phyloP scores from a whole-genome alignment of 768 basidiomycete species.

The Suillus paluster region DNA sequence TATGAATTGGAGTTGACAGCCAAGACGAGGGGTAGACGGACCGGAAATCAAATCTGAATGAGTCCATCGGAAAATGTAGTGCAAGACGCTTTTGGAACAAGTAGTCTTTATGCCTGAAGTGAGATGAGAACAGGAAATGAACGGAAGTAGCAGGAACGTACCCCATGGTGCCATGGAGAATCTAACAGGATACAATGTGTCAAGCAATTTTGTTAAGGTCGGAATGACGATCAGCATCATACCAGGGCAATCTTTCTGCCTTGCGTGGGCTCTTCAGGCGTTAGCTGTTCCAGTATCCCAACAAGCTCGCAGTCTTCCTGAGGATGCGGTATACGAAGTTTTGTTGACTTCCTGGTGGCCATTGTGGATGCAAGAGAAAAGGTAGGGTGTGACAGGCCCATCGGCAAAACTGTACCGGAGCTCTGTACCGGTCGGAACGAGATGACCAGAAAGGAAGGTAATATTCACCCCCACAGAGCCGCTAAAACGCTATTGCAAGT shows the following conservation, averaged over 20 bases:
- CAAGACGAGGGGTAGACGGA: slow-evolving; percentile 37
- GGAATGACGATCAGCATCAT: slow-evolving; percentile 28
- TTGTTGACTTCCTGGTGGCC: slow-evolving; percentile 45
- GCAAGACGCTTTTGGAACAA: slow-evolving; percentile 79
- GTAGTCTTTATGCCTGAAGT: slow-evolving; percentile 80
- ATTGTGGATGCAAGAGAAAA: slow-evolving; percentile 20
- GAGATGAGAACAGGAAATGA: background rate
- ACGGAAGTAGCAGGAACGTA: slow-evolving; percentile 35
- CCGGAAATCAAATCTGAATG: slow-evolving; percentile 89
- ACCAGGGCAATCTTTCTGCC: slow-evolving; percentile 72
- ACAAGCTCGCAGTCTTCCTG: slow-evolving; percentile 50
- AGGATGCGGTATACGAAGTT: slow-evolving; percentile 56
- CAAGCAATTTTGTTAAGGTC: slow-evolving; percentile 13
- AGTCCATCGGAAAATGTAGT: slow-evolving; percentile 67
- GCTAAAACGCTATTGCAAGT: background rate
- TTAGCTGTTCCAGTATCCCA: slow-evolving; percentile 67
- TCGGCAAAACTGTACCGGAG: background rate
- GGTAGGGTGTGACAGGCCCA: background rate
- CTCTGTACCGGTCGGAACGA: background rate
- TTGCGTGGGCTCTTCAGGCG: slow-evolving; percentile 50
- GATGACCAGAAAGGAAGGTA: slow-evolving; percentile 31
- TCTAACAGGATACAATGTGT: slow-evolving; percentile 46
- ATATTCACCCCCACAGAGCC: slow-evolving; percentile 20
- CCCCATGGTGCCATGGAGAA: slow-evolving; percentile 83
- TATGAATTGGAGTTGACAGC: slow-evolving; percentile 10